Evolutionary conservation across 495 filamentous ascomycete genomes (phyloP), one percentile per base, ranked within the genome.

Genomic region (Cryomyces minteri): DNA sequence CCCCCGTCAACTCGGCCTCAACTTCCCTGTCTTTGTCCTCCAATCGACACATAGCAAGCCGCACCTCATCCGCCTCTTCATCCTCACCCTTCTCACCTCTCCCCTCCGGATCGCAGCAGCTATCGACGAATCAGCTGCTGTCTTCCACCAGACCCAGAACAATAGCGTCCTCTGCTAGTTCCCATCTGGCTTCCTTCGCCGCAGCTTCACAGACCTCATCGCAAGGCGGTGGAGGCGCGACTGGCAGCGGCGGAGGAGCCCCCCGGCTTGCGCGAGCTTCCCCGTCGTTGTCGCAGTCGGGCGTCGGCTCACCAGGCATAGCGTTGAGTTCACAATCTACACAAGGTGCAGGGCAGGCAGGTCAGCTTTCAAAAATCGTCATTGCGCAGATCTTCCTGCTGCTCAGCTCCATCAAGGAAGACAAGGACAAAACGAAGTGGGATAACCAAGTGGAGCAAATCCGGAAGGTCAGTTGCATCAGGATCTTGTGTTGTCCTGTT

Each of bases 341-440:
- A 18, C 41, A 45, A 42, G 43, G 33, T 31, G n/a, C 46, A 25
- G 44, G 52, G 29, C 57, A 59, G 31, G 48, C 62, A 40, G 57
- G 54, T 11, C 46, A 42, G 40, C 65, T 84, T 46, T 72, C 83
- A 38, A 93, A 86, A 59, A 88, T 99, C 60, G 85, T 84, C 47
- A 79, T 92, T 53, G 86, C 88, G 46, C 92, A 99, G 69, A 77
- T 96, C 46, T 92, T 88, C 64, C 71, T 99, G 47, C 73, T 96
- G 33, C 73, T 99, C 48, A 88, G 86, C 67, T 84, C 84, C 29
- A 82, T 94, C 58, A 94, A 85, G 56, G 88, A 95, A 62, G 76
- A 80, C 55, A 87, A 84, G 62, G 84, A 88, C 46, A 80, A 81
- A 60, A 72, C 79, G 52, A 94, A 92, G 84, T 95, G 86, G 83